phyloP scores from a whole-genome alignment of 805 yeast species.

The Yarrowia hollandica region DNA sequence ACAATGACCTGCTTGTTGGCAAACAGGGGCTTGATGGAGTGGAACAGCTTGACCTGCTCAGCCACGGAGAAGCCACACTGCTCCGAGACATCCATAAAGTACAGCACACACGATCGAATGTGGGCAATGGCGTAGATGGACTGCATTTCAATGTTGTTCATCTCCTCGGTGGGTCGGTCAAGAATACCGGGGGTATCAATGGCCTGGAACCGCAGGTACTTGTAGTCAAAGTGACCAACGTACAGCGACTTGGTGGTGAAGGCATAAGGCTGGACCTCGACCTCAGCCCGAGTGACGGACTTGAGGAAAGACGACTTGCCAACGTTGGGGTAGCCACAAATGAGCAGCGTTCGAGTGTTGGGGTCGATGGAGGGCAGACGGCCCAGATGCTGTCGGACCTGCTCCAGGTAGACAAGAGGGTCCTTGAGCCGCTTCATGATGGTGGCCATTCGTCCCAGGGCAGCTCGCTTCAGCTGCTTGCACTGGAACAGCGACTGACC shows the following conservation, averaged over 20 bases:
- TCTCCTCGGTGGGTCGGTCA: conserved; percentile 98
- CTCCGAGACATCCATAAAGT: conserved; percentile 98
- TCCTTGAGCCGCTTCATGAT: conserved; percentile 93
- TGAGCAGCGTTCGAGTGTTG: conserved; percentile 93
- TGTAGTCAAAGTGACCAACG: conserved; percentile 98
- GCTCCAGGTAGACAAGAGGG: conserved; percentile 89
- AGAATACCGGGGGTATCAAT: conserved; percentile 98
- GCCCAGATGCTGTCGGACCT: conserved; percentile 98
- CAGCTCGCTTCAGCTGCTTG: conserved; percentile 97
- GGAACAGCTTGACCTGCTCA: conserved; percentile 95
- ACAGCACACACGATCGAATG: conserved; percentile 90
- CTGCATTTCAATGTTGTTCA: conserved; percentile 99
- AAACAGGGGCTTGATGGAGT: conserved; percentile 93
- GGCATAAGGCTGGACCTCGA: conserved; percentile 98
- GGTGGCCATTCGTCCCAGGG: conserved; percentile 99
- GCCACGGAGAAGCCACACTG: conserved; percentile 98
- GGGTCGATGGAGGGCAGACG: conserved; percentile 98
- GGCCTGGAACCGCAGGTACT: conserved; percentile 96
- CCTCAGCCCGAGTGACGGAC: conserved; percentile 96
- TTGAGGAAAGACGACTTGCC: conserved; percentile 95
- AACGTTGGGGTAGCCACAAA: conserved; percentile 98
- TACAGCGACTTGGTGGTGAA: conserved; percentile 96
- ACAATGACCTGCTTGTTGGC: conserved; percentile 96
- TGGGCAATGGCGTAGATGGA: conserved; percentile 98
- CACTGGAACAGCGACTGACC: conserved; percentile 98